phyloP scores from a whole-genome alignment of 164 flowering plant species.

The Annona squamosa region DNA sequence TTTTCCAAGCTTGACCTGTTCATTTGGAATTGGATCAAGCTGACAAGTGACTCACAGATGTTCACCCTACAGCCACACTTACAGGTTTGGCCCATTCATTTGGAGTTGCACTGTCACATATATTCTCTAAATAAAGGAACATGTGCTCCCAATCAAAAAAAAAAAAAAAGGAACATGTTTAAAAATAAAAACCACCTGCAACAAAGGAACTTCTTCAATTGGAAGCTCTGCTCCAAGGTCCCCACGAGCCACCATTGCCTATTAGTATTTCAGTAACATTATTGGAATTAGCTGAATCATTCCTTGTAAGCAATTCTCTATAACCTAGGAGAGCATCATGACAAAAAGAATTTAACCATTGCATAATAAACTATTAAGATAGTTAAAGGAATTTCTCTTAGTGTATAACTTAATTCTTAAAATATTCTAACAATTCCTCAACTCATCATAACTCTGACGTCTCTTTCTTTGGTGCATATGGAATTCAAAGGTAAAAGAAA shows the following conservation, averaged over 20 bases:
- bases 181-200: slow-evolving; percentile 56
- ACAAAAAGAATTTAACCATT: neutral
- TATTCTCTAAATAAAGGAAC: too few species aligned
- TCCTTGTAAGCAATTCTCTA: neutral
- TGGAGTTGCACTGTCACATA: too few species aligned
- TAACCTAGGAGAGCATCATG: neutral
- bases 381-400: too few species aligned
- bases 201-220: slow-evolving; percentile 87
- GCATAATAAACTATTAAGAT: neutral
- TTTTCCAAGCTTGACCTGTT: too few species aligned
- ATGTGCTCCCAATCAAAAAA: too few species aligned
- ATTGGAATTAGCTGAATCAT: neutral
- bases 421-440: neutral
- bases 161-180: neutral
- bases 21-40: neutral
- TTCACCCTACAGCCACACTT: too few species aligned
- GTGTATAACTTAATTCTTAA: neutral
- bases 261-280: slow-evolving; percentile 9
- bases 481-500: neutral
- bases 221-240: slow-evolving; percentile 99
- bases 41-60: too few species aligned
- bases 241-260: slow-evolving; percentile 99
- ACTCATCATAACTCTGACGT: neutral
- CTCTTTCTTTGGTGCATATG: neutral
- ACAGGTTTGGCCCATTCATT: too few species aligned